phyloP scores from a whole-genome alignment of 768 basidiomycete genomes.

The Mycena venus region DNA sequence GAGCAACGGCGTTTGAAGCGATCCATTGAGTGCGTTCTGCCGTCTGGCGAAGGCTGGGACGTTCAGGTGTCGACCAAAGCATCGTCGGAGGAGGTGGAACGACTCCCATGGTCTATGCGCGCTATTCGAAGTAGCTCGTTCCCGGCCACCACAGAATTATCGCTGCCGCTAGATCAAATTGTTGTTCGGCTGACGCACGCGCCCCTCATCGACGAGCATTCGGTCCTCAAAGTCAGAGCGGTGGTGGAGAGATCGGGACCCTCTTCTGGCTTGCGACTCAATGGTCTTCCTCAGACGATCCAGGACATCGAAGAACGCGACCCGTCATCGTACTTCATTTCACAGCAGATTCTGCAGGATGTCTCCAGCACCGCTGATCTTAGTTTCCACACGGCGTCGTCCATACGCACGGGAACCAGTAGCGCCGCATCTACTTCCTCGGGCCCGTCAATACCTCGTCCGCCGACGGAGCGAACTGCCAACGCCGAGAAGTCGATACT shows the following conservation, averaged over 20 bases:
- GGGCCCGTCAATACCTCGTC: conserved; percentile 49
- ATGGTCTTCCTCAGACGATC: conserved; percentile 83
- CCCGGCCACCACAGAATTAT: conserved; percentile 45
- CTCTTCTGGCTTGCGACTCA: conserved; percentile 84
- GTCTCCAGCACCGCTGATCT: conserved; percentile 77
- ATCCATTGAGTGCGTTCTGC: conserved; percentile 86
- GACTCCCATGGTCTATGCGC: conserved; percentile 79
- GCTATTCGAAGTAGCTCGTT: conserved; percentile 64
- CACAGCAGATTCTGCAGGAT: conserved; percentile 79
- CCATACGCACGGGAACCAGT: conserved; percentile 62
- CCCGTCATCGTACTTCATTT: conserved; percentile 68
- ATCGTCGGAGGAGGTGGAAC: conserved; percentile 78
- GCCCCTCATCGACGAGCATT: conserved; percentile 77
- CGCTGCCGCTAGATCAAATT: conserved; percentile 61
- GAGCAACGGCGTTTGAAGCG: conserved; percentile 81
- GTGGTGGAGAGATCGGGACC: conserved; percentile 86
- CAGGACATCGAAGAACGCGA: conserved; percentile 77
- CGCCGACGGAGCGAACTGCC: conserved; percentile 61
- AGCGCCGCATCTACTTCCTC: conserved; percentile 59
- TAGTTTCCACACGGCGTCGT: conserved; percentile 77
- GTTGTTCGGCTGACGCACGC: conserved; percentile 81
- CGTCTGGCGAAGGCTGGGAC: conserved; percentile 87
- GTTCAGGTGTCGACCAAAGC: conserved; percentile 83
- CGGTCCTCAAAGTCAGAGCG: conserved; percentile 84
- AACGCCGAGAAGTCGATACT: conserved; percentile 87